A percentile compares a stretch with the other conserved stretches of the same genome.
These are phyloP conservation scores for Taphrina betulina DNA, from an alignment of 1,139 yeast species.

Conservation along the genomic window DNA sequence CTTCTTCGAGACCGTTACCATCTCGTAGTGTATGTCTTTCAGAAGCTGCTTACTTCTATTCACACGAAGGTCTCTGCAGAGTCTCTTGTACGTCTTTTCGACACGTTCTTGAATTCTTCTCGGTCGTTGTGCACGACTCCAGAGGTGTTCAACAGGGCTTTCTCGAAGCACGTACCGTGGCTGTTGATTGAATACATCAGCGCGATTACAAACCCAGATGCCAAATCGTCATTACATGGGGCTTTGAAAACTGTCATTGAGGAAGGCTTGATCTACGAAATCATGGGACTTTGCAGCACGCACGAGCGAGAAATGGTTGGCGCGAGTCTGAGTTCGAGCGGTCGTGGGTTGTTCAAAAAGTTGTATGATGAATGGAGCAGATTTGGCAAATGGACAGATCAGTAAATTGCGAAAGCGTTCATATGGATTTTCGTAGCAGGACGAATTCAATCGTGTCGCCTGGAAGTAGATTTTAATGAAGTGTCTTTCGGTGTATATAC, in stretches of 20 bases:
- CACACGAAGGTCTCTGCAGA: neutral
- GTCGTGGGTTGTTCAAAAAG: conserved; percentile 65
- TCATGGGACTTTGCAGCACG: conserved; percentile 65
- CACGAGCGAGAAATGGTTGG: conserved; percentile 66
- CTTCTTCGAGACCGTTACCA: conserved; percentile 24
- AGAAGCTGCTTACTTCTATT: conserved; percentile 1
- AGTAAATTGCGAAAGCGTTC: too few species aligned
- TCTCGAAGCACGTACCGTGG: conserved; percentile 32
- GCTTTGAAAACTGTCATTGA: conserved; percentile 54
- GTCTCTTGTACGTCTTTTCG: conserved; percentile 2
- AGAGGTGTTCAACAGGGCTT: conserved; percentile 22
- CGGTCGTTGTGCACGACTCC: conserved; percentile 8
- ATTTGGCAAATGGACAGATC: conserved; percentile 88
- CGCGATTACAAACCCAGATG: neutral
- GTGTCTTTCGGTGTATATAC: too few species aligned
- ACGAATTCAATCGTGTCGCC: too few species aligned
- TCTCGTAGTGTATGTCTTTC: conserved; percentile 10
- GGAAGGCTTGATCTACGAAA: conserved; percentile 58
- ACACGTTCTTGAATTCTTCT: conserved; percentile 16
- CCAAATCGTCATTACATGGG: conserved; percentile 35
- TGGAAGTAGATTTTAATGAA: too few species aligned
- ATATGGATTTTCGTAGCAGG: too few species aligned
- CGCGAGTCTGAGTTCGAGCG: conserved; percentile 67
- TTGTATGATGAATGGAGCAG: conserved; percentile 71
- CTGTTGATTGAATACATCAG: conserved; percentile 20